Conservation (phyloP, 768 basidiomycete genomes). For the Boletus reticulatus region DNA sequence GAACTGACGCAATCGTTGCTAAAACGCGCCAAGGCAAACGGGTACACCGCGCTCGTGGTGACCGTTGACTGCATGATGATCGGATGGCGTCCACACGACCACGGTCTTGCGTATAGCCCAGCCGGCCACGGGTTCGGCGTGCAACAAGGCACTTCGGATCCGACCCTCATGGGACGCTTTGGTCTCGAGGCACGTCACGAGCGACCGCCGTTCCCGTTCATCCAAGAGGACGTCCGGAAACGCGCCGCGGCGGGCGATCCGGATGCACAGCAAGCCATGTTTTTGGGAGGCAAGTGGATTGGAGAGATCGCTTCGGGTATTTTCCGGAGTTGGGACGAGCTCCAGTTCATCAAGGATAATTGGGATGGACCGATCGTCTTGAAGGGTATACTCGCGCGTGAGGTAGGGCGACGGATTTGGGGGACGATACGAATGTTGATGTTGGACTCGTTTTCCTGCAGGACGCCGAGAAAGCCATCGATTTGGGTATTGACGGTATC, state of each 20-base stretch:
- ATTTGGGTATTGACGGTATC: slow-evolving; percentile 66
- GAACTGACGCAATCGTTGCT: slow-evolving; percentile 42
- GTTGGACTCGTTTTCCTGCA: not conserved
- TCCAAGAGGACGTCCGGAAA: slow-evolving; percentile 26
- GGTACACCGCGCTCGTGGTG: slow-evolving; percentile 44
- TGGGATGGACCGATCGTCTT: slow-evolving; percentile 51
- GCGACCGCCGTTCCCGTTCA: slow-evolving; percentile 35
- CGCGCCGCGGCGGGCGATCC: slow-evolving; percentile 31
- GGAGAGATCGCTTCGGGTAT: slow-evolving; percentile 38
- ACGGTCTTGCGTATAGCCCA: slow-evolving; percentile 39
- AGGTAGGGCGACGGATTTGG: not conserved
- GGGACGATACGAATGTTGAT: not conserved
- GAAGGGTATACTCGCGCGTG: slow-evolving; percentile 40
- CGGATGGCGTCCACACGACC: slow-evolving; percentile 46
- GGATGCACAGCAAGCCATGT: slow-evolving; percentile 23
- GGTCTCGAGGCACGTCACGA: slow-evolving; percentile 30
- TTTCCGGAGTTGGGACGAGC: slow-evolving; percentile 45
- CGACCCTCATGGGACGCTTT: slow-evolving; percentile 43
- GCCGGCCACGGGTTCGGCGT: slow-evolving; percentile 36
- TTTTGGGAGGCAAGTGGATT: slow-evolving; percentile 40
- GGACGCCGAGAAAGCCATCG: slow-evolving; percentile 57
- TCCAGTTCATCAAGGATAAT: slow-evolving; percentile 40
- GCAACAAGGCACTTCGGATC: slow-evolving; percentile 43
- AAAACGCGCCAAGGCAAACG: slow-evolving; percentile 39
- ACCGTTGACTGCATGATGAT: slow-evolving; percentile 44